phyloP scores from a whole-genome alignment of 2,329 filamentous ascomycete species.

The Botrytis paeoniae region DNA sequence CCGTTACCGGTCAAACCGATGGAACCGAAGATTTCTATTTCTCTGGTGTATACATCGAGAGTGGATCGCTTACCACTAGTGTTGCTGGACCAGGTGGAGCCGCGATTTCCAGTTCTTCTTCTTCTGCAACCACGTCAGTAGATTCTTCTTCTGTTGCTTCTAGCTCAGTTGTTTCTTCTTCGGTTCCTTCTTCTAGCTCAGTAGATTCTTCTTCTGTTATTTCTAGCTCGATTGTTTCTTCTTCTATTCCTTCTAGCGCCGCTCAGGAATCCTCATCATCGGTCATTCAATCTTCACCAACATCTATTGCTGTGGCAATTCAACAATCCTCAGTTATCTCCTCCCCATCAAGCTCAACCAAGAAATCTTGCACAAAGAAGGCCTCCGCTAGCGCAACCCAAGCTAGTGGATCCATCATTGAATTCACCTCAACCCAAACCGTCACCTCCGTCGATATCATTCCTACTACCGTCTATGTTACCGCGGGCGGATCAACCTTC shows the following conservation, averaged over 20 bases:
- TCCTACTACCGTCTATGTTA: neutral
- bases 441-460: neutral
- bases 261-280: neutral
- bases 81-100: slow-evolving; percentile 39
- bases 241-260: neutral
- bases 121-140: slow-evolving; percentile 18
- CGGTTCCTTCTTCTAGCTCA: neutral
- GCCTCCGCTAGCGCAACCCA: neutral
- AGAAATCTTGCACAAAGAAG: slow-evolving; percentile 14
- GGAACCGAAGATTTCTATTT: slow-evolving; percentile 66
- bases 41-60: slow-evolving; percentile 69
- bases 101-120: slow-evolving; percentile 18
- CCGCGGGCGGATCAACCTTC: neutral
- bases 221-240: neutral
- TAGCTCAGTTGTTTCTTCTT: neutral
- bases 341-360: neutral
- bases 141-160: slow-evolving; percentile 8
- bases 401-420: neutral
- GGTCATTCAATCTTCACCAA: neutral
- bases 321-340: too few relatives aligned
- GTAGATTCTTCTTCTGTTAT: neutral
- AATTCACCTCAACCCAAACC: neutral
- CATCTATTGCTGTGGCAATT: neutral
- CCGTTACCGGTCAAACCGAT: slow-evolving; percentile 53
- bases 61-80: slow-evolving; percentile 45